Evolutionary conservation across 2,329 filamentous ascomycete species (phyloP).

Genomic region (Fusarium piperis): DNA sequence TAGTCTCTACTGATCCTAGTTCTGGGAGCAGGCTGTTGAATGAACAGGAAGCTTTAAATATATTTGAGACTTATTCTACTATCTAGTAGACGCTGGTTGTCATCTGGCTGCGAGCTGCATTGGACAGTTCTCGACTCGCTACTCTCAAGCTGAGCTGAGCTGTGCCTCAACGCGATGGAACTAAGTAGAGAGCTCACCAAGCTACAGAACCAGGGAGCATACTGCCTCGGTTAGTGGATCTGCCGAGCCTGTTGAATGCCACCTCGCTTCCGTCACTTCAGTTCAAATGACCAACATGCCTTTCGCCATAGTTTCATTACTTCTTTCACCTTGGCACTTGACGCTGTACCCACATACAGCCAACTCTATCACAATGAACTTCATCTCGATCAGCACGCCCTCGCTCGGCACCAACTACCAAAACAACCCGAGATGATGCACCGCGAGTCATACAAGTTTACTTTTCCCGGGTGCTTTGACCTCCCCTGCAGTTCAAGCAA

Average conservation of each 20-base stretch:
- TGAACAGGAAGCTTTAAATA: background rate
- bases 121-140: background rate
- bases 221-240: background rate
- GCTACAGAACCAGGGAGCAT: background rate
- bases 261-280: background rate
- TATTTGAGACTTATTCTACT: background rate
- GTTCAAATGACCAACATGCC: background rate
- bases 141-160: background rate
- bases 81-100: accelerated
- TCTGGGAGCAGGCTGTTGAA: background rate
- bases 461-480: background rate
- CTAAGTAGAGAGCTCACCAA: background rate
- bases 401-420: background rate
- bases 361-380: background rate
- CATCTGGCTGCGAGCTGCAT: background rate
- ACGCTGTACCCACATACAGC: background rate
- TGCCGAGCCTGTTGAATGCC: background rate
- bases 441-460: constrained; percentile 1
- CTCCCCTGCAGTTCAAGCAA: background rate
- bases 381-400: background rate
- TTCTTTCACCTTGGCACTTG: constrained; percentile 5
- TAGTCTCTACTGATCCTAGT: background rate
- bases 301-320: background rate
- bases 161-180: background rate
- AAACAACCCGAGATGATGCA: background rate